Conservation (phyloP, 2,329 filamentous ascomycete species). For the Fonsecaea monophora region DNA sequence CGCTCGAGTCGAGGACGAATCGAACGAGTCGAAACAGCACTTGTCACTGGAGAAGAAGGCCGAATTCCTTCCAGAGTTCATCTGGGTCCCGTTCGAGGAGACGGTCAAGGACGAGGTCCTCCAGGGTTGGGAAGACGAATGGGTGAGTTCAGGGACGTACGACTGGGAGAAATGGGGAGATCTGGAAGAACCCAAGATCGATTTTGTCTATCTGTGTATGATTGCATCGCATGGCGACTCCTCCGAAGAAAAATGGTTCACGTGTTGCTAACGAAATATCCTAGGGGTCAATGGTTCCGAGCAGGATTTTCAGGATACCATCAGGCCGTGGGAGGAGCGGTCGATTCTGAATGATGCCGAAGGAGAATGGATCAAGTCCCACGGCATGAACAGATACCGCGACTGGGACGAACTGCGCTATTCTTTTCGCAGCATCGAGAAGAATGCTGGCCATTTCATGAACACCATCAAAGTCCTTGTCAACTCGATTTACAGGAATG, state of each 20-base stretch:
- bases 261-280: neutral
- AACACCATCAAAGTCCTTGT: slow-evolving; percentile 37
- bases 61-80: slow-evolving; percentile 30
- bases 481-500: slow-evolving; percentile 28
- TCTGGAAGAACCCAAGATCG: slow-evolving; percentile 33
- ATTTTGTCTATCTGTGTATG: slow-evolving; percentile 37
- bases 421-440: slow-evolving; percentile 32
- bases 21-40: slow-evolving; percentile 22
- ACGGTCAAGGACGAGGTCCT: slow-evolving; percentile 30
- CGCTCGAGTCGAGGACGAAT: slow-evolving; percentile 15
- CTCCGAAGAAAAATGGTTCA: no score
- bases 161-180: slow-evolving; percentile 30
- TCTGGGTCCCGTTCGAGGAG: slow-evolving; percentile 33
- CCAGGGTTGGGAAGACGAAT: slow-evolving; percentile 36
- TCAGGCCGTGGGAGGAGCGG: slow-evolving; percentile 27
- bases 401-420: slow-evolving; percentile 37
- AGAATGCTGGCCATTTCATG: slow-evolving; percentile 29
- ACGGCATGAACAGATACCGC: slow-evolving; percentile 34
- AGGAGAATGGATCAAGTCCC: slow-evolving; percentile 33
- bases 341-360: slow-evolving; percentile 33
- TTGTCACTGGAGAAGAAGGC: slow-evolving; percentile 30
- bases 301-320: slow-evolving; percentile 30
- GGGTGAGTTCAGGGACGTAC: slow-evolving; percentile 30
- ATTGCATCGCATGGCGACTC: neutral
- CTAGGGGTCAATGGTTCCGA: slow-evolving; percentile 36